phyloP scores from a whole-genome alignment of 345 rosid genomes.

The Gossypium sturtianum region DNA sequence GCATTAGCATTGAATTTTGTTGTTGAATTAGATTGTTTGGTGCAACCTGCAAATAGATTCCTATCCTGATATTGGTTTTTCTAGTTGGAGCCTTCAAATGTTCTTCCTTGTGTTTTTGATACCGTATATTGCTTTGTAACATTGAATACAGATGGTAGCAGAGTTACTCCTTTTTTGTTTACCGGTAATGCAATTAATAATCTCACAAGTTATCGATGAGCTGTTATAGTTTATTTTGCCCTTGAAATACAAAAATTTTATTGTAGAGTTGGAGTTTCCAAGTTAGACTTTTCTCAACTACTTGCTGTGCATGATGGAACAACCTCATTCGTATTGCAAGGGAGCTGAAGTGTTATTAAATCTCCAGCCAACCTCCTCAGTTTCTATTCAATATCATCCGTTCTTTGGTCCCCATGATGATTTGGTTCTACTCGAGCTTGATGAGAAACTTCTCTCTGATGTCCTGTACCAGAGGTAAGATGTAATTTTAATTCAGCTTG shows the following conservation, averaged over 20 bases:
- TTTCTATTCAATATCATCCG: slow-evolving; percentile 60
- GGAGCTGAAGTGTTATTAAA: slow-evolving; percentile 60
- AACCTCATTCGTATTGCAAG: slow-evolving; percentile 17
- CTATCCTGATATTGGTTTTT: not conserved
- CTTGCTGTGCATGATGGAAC: slow-evolving; percentile 23
- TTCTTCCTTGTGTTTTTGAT: not conserved
- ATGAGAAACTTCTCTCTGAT: slow-evolving; percentile 58
- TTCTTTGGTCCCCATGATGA: slow-evolving; percentile 65
- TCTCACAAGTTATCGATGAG: not conserved
- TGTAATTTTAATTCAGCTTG: not conserved
- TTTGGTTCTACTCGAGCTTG: slow-evolving; percentile 69
- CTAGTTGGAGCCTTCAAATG: not conserved
- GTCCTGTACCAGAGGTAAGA: slow-evolving; percentile 56
- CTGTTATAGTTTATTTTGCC: not conserved
- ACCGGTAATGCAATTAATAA: not conserved
- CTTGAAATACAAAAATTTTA: not conserved
- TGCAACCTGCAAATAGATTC: not conserved
- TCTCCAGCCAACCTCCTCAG: slow-evolving; percentile 43
- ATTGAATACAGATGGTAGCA: not conserved
- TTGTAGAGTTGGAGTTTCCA: not conserved
- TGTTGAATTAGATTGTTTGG: not conserved
- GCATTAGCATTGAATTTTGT: not conserved
- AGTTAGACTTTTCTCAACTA: not conserved
- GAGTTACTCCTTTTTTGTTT: not conserved
- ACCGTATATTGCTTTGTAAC: not conserved